These are phyloP conservation scores for Corymbia calophylla DNA, from an alignment of 441 rosid species.

Conservation along the genomic window DNA sequence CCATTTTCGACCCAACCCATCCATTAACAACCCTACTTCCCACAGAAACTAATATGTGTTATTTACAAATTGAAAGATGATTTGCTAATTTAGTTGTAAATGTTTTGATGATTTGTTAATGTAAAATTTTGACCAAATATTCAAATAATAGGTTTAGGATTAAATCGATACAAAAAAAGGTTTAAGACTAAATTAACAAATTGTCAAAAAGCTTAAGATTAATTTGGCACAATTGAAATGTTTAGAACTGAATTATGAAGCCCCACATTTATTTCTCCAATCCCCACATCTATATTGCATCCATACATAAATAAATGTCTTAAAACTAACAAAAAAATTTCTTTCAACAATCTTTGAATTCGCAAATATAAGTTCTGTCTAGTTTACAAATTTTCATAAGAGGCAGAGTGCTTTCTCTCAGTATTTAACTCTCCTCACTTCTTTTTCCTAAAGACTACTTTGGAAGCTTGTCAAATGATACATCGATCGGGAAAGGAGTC, in stretches of 20 bases:
- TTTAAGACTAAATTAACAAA: too few relatives aligned
- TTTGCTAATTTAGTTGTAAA: background rate
- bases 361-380: background rate
- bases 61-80: background rate
- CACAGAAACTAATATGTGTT: background rate
- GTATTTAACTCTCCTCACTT: background rate
- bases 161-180: too few relatives aligned
- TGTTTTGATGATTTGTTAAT: too few relatives aligned
- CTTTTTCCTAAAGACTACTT: background rate
- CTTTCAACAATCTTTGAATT: background rate
- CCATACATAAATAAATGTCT: background rate
- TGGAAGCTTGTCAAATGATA: background rate
- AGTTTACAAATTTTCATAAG: background rate
- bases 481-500: background rate
- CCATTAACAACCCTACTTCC: too few relatives aligned
- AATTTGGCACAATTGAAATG: rapidly evolving
- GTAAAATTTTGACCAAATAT: background rate
- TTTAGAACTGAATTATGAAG: background rate
- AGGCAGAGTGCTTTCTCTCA: background rate
- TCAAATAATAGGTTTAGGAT: background rate
- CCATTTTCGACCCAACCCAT: too few relatives aligned
- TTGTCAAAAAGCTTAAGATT: background rate
- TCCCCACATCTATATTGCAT: background rate
- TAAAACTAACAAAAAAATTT: background rate
- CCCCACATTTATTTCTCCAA: background rate